Conservation (phyloP, 805 yeast species). For the Gaillardinia entomophila region DNA sequence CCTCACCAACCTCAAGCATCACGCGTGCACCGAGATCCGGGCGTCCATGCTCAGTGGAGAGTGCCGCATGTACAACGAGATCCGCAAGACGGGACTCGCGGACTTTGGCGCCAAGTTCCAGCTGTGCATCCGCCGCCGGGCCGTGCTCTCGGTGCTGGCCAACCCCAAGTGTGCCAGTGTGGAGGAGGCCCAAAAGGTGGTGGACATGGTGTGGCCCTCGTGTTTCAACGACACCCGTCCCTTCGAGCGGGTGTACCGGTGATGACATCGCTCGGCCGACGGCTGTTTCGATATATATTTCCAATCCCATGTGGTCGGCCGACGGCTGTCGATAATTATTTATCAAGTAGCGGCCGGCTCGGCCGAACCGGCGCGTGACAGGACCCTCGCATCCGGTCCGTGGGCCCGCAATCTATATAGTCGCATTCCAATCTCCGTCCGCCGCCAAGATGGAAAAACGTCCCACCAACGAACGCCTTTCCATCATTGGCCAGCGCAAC, state of each 20-base stretch:
- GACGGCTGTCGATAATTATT: no score
- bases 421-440: no score
- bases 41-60: constrained; percentile 94
- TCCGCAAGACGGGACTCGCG: constrained; percentile 47
- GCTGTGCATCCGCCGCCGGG: constrained; percentile 84
- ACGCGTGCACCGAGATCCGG: constrained; percentile 94
- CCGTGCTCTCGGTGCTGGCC: constrained; percentile 73
- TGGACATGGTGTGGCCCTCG: constrained; percentile 84
- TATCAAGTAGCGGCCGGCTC: no score
- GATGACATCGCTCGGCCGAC: no score
- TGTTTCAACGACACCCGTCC: constrained; percentile 96
- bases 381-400: no score
- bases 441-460: no score
- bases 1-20: constrained; percentile 80
- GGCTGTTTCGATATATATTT: no score
- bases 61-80: constrained; percentile 85
- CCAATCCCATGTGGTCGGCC: no score
- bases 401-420: no score
- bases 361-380: no score
- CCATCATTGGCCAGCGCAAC: constrained; percentile 2
- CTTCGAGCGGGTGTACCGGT: constrained; percentile 84
- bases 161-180: constrained; percentile 76
- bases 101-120: constrained; percentile 80
- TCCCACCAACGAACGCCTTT: no score
- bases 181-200: constrained; percentile 72